Evolutionary conservation across 768 basidiomycete species (phyloP).

Genomic region (Suillus fuscotomentosus): DNA sequence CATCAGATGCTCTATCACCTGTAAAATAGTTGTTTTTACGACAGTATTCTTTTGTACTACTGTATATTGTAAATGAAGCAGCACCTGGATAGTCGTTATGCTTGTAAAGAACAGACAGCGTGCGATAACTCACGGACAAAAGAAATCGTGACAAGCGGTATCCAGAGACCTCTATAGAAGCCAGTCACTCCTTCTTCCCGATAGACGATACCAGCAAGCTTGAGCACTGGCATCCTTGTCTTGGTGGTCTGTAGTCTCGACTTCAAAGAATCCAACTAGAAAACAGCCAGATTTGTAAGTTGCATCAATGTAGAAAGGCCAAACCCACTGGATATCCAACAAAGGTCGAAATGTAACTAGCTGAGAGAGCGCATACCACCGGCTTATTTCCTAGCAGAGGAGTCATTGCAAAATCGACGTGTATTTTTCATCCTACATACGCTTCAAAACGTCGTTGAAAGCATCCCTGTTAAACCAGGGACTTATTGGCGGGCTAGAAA

Average conservation of each 20-base stretch:
- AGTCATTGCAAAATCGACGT: conserved; percentile 4
- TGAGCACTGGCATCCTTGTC: conserved; percentile 69
- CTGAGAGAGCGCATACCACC: conserved; percentile 86
- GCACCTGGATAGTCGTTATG: conserved; percentile 52
- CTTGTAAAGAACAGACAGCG: conserved; percentile 8
- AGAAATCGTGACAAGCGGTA: conserved; percentile 93
- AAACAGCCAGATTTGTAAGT: conserved; percentile 1
- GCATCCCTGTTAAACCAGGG: conserved; percentile 61
- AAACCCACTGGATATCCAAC: conserved; percentile 78
- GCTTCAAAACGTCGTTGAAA: conserved; percentile 65
- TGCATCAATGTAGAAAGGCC: neutral
- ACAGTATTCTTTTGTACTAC: conserved; percentile 75
- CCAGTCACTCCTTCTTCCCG: conserved; percentile 85
- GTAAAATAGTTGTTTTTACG: conserved; percentile 56
- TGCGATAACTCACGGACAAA: conserved; percentile 77
- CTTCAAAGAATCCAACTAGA: conserved; percentile 90
- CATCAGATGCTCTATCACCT: conserved; percentile 61
- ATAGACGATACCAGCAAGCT: conserved; percentile 70
- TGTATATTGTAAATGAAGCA: conserved; percentile 90
- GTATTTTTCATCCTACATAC: conserved; percentile 37
- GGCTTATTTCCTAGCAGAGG: conserved; percentile 69
- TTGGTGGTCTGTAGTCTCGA: conserved; percentile 87
- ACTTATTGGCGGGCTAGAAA: conserved; percentile 48
- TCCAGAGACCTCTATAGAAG: conserved; percentile 89
- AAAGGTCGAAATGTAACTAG: conserved; percentile 90